A percentile compares a stretch with the other conserved stretches of the same genome.
phyloP scores from a whole-genome alignment of 1,284 basidiomycete species.

The Trichosporon inkin region DNA sequence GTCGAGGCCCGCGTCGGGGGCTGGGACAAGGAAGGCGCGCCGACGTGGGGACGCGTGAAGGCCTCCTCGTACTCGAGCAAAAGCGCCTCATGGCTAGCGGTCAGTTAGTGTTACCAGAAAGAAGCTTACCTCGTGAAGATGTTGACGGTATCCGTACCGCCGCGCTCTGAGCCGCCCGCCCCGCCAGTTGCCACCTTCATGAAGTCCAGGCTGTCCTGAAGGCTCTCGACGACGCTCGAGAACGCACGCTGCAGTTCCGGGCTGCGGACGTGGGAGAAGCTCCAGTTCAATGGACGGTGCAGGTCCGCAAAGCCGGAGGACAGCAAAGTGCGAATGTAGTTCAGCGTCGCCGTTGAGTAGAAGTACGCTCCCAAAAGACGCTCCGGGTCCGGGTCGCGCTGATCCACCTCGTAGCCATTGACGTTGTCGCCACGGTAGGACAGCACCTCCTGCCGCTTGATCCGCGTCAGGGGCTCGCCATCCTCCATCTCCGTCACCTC shows the following conservation, averaged over 20 bases:
- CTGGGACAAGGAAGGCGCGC: constrained; percentile 23
- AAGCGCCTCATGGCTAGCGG: constrained; percentile 78
- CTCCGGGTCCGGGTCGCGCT: constrained; percentile 81
- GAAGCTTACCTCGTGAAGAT: constrained; percentile 78
- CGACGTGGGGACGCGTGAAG: constrained; percentile 62
- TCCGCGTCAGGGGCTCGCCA: constrained; percentile 34
- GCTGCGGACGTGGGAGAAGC: constrained; percentile 83
- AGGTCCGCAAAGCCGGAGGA: constrained; percentile 87
- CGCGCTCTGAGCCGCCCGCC: constrained; percentile 55
- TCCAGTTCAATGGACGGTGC: constrained; percentile 88
- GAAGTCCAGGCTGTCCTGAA: constrained; percentile 90
- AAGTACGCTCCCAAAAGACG: constrained; percentile 86
- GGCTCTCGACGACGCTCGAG: constrained; percentile 72
- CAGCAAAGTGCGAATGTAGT: constrained; percentile 83
- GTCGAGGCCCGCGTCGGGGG: constrained; percentile 25
- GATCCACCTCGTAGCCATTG: constrained; percentile 68
- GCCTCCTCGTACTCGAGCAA: constrained; percentile 92
- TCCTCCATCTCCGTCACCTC: constrained; percentile 53
- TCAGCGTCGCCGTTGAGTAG: constrained; percentile 87
- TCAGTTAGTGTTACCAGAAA: background rate
- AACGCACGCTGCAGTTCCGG: constrained; percentile 73
- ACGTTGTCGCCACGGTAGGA: constrained; percentile 84
- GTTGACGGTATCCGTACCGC: constrained; percentile 83
- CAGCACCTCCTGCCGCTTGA: constrained; percentile 44
- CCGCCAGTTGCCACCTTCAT: constrained; percentile 69